phyloP scores from a whole-genome alignment of 2,329 filamentous ascomycete species.

The Xylariaceae sp. region DNA sequence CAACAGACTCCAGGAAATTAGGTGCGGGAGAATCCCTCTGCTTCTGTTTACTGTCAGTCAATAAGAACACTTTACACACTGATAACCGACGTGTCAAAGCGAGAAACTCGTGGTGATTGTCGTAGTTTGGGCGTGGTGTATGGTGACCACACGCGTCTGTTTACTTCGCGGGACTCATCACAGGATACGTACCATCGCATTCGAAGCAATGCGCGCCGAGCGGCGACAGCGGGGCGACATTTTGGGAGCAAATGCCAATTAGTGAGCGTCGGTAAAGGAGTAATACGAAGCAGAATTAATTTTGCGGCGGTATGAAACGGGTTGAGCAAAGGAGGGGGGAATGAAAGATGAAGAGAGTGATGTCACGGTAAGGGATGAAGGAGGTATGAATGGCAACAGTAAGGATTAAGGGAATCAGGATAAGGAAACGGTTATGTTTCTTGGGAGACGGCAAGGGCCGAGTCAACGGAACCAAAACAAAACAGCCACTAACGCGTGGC shows the following conservation, averaged over 20 bases:
- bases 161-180: background rate
- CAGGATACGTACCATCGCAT: constrained; percentile 33
- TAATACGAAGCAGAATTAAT: constrained; percentile 4
- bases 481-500: background rate
- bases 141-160: constrained; percentile 6
- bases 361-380: constrained; percentile 18
- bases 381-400: background rate
- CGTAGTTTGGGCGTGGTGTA: background rate
- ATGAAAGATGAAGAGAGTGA: background rate
- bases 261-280: background rate
- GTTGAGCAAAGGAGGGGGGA: background rate
- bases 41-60: constrained; percentile 15
- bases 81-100: background rate
- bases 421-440: background rate
- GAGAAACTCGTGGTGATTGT: background rate
- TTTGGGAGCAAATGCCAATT: constrained; percentile 15
- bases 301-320: constrained; percentile 9
- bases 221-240: constrained; percentile 36
- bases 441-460: background rate
- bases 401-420: background rate
- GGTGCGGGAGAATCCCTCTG: constrained; percentile 24
- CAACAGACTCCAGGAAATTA: constrained; percentile 26
- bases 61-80: background rate
- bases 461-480: background rate
- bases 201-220: constrained; percentile 41